Evolutionary conservation across 441 rosid species (phyloP).

Genomic region (Macaranga tanarius): DNA sequence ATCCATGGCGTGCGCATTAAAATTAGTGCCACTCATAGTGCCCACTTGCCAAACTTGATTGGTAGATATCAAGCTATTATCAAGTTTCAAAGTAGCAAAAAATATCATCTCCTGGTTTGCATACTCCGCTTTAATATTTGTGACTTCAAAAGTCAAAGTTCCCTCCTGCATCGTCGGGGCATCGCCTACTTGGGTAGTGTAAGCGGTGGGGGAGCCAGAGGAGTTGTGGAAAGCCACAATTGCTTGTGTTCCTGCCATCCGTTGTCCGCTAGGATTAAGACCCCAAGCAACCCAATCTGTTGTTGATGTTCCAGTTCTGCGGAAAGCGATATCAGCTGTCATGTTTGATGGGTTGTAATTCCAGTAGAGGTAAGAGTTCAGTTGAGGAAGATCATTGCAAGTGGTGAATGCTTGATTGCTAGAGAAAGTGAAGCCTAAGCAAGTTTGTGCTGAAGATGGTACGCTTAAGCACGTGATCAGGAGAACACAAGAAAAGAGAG

Average conservation of each 20-base stretch:
- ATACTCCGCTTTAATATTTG: conserved; percentile 31
- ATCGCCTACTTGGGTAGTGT: conserved; percentile 29
- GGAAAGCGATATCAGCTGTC: conserved; percentile 57
- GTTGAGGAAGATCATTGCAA: conserved; percentile 47
- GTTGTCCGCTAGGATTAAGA: conserved; percentile 47
- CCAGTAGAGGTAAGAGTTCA: conserved; percentile 70
- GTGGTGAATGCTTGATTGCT: conserved; percentile 28
- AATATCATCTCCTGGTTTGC: conserved; percentile 43
- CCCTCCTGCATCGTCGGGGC: conserved; percentile 19
- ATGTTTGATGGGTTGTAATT: conserved; percentile 33
- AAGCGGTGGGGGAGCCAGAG: conserved; percentile 32
- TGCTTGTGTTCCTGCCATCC: conserved; percentile 55
- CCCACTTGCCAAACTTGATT: conserved; percentile 48
- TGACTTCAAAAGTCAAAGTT: conserved; percentile 45
- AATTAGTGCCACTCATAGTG: conserved; percentile 23
- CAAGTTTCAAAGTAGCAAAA: conserved; percentile 49
- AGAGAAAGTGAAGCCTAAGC: conserved; percentile 37
- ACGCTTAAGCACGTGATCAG: conserved; percentile 22
- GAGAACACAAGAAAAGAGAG: conserved; percentile 22
- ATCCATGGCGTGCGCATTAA: not conserved
- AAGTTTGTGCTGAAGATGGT: conserved; percentile 44
- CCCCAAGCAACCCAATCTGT: conserved; percentile 67
- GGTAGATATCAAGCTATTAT: not conserved
- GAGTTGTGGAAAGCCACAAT: conserved; percentile 54
- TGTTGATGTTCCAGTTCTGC: conserved; percentile 44